A percentile compares a stretch with the other conserved stretches of the same genome.
Conservation (phyloP, 2,329 filamentous ascomycete species). For the Venturiaceae sp. region DNA sequence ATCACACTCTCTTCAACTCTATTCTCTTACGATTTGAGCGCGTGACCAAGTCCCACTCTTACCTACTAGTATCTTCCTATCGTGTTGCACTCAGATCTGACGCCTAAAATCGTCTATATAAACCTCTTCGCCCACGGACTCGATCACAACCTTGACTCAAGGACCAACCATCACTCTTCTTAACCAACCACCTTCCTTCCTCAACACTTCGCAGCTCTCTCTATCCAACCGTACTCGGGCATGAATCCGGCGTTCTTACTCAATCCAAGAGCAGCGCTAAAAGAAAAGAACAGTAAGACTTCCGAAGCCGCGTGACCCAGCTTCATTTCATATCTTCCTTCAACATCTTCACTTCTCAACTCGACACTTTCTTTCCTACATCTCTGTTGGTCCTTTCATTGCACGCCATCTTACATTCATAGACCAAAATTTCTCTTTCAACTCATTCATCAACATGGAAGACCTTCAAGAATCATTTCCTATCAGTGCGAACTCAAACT, state of each 20-base stretch:
- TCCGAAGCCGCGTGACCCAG: background rate
- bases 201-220: background rate
- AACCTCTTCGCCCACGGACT: no score
- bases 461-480: background rate
- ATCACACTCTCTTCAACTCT: no score
- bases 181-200: background rate
- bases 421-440: background rate
- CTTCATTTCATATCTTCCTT: background rate
- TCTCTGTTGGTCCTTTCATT: no score
- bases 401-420: background rate
- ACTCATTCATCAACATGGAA: background rate
- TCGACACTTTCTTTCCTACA: background rate
- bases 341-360: background rate
- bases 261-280: slow-evolving; percentile 26
- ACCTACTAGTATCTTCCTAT: no score
- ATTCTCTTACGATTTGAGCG: no score
- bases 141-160: no score
- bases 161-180: background rate
- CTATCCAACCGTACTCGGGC: background rate
- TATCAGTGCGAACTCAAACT: background rate
- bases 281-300: slow-evolving; percentile 16
- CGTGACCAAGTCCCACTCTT: no score
- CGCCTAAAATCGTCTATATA: no score
- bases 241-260: slow-evolving; percentile 26
- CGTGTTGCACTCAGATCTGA: no score